Evolutionary conservation across 2,329 filamentous ascomycete genomes (phyloP).

Genomic region (Teratosphaeria gauchensis): DNA sequence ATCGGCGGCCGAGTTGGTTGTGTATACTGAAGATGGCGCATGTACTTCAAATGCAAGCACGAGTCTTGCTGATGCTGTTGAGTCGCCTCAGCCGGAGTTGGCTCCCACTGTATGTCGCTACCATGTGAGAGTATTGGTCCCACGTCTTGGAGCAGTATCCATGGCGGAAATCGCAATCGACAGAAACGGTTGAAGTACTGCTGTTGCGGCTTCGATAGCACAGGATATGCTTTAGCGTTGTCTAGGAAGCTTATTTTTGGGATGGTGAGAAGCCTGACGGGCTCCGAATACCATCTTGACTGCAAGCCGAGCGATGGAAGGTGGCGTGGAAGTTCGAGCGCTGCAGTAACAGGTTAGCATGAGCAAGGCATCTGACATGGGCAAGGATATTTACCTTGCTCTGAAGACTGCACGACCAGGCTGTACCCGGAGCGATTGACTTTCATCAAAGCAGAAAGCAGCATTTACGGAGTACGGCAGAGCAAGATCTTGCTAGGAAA

Average conservation of each 20-base stretch:
- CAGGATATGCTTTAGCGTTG: constrained; percentile 50
- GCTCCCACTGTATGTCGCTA: constrained; percentile 27
- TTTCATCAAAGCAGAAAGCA: background rate
- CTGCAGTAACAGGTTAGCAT: constrained; percentile 25
- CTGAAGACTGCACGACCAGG: background rate
- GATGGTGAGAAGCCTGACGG: constrained; percentile 47
- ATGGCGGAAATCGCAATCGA: constrained; percentile 48
- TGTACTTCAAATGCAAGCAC: constrained; percentile 64
- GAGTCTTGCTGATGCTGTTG: constrained; percentile 30
- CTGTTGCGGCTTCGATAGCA: constrained; percentile 50
- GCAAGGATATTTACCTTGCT: background rate
- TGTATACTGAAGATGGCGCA: constrained; percentile 73
- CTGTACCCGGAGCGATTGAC: background rate
- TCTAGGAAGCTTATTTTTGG: constrained; percentile 45
- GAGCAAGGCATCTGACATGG: background rate
- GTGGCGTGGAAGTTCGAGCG: constrained; percentile 48
- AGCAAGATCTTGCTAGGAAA: background rate
- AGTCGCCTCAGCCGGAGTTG: constrained; percentile 60
- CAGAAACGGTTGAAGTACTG: constrained; percentile 47
- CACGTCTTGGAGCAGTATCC: constrained; percentile 51
- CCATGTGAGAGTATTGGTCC: constrained; percentile 33
- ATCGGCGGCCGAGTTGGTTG: constrained; percentile 58
- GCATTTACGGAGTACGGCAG: background rate
- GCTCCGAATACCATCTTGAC: constrained; percentile 55
- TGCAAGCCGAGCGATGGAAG: constrained; percentile 49